Evolutionary conservation across 352 stramenopile species (phyloP), one percentile per base, ranked within the genome.

Genomic region (Phytophthora cactorum): DNA sequence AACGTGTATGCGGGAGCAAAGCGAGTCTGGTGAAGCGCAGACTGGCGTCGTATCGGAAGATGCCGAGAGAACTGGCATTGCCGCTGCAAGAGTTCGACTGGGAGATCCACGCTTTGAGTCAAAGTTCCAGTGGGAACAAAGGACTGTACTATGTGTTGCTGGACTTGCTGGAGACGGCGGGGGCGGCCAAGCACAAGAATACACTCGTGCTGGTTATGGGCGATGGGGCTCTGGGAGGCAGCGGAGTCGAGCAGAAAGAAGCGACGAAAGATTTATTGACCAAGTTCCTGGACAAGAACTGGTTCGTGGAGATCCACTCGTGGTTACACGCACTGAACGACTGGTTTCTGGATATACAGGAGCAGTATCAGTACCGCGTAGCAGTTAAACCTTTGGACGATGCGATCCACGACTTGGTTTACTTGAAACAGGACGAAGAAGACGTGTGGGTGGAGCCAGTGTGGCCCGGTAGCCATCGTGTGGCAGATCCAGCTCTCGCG

Each of bases 151-250:
- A 75, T 43, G 63, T 75, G 62, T 54, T 83, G 9, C 38, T 77
- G 28, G 62, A 72, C 38, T 50, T 71, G 12, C 59, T 74, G 52
- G 50, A 65, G 11, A 72, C 61, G 29, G 32, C 44, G 22, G 66
- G 53, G 1, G 74, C 64, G 9, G 10, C 36, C 5, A 59, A 73
- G 14, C 46, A 74, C n/a, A 59, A 61, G 22, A 83, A 78, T 56
- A 80, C 72, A 4, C 66, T 84, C 6, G 72, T 81, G 63, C 56
- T 81, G 2, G 75, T 84, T 12, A 84, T 75, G 25, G 72, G 72
- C 15, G 75, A 79, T 44, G 69, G 72, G 27, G 77, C 72, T 17
- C 53, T 74, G 14, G 66, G 70, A 15, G 52, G 65, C 5, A 80
- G 77, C n/a, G 66, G 66, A 36, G 27, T 51, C 0, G 60, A 73